Percentiles rank a stretch among this genome's conserved stretches.
Evolutionary conservation across 2,329 filamentous ascomycete species (phyloP).

Genomic region (Fusarium heterosporum): DNA sequence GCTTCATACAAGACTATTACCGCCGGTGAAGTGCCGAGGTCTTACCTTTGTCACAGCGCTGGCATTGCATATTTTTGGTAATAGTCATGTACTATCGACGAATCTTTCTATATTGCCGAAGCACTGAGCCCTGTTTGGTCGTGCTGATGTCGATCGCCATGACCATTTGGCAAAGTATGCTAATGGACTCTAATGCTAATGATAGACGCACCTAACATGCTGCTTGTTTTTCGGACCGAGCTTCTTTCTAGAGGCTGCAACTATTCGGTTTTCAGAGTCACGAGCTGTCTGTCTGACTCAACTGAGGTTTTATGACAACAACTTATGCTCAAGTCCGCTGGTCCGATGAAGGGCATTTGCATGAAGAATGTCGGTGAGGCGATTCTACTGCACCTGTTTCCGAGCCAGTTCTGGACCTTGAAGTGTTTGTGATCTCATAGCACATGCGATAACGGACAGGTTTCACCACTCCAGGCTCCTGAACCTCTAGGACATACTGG

Average conservation of each 20-base stretch:
- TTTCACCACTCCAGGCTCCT: no score
- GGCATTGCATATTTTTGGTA: background rate
- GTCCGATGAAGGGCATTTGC: background rate
- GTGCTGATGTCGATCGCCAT: background rate
- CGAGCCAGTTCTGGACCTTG: no score
- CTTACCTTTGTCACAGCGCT: background rate
- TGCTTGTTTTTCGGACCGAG: background rate
- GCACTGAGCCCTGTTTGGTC: background rate
- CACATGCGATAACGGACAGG: no score
- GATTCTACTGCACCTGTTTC: no score
- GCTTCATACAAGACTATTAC: background rate
- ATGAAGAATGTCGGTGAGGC: background rate
- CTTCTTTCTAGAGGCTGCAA: background rate
- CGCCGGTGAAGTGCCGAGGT: slow-evolving; percentile 17
- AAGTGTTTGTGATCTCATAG: background rate
- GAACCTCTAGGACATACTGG: no score
- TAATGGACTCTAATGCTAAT: background rate
- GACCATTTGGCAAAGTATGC: background rate
- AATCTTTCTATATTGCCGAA: background rate
- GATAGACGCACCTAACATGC: no score
- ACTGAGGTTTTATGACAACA: background rate
- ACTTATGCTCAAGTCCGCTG: background rate
- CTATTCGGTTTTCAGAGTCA: background rate
- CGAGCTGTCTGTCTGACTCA: background rate
- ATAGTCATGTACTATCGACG: background rate